Percentiles rank a stretch among this genome's conserved stretches.
Conservation (phyloP, 75 land plant species). For the Sequoiadendron giganteum region DNA sequence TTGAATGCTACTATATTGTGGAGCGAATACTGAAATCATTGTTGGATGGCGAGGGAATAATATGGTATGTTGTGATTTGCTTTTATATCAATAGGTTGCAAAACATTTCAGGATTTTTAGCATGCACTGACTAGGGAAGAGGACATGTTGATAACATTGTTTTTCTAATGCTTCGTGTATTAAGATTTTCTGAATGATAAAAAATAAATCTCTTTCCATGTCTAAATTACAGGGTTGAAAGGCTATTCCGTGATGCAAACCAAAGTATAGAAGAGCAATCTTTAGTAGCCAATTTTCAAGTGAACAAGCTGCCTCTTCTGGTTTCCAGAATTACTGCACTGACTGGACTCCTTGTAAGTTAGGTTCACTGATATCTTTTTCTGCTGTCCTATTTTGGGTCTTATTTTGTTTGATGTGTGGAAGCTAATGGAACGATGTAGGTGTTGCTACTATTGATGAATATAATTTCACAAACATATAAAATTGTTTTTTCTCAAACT, state of each 20-base stretch:
- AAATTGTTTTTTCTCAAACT: not conserved
- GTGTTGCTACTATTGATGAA: not conserved
- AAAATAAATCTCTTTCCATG: not conserved
- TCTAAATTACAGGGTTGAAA: conserved; percentile 61
- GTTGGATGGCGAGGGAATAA: conserved; percentile 65
- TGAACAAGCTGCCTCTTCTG: conserved; percentile 66
- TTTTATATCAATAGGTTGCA: not conserved
- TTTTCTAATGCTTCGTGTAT: not conserved
- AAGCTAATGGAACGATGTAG: not conserved
- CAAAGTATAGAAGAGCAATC: conserved; percentile 41
- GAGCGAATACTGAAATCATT: conserved; percentile 54
- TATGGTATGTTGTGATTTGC: conserved; percentile 47
- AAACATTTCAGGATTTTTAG: not conserved
- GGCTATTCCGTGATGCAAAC: conserved; percentile 60
- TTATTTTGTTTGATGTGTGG: not conserved
- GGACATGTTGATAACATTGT: not conserved
- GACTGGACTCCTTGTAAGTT: conserved; percentile 65
- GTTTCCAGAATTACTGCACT: conserved; percentile 59
- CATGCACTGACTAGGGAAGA: not conserved
- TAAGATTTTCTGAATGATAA: not conserved
- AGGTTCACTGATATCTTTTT: not conserved
- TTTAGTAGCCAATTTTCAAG: conserved; percentile 41
- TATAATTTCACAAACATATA: not conserved
- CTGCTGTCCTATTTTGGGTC: not conserved
- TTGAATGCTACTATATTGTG: conserved; percentile 72